Conservation (phyloP, 164 flowering plant genomes). For the Euptelea pleiosperma region DNA sequence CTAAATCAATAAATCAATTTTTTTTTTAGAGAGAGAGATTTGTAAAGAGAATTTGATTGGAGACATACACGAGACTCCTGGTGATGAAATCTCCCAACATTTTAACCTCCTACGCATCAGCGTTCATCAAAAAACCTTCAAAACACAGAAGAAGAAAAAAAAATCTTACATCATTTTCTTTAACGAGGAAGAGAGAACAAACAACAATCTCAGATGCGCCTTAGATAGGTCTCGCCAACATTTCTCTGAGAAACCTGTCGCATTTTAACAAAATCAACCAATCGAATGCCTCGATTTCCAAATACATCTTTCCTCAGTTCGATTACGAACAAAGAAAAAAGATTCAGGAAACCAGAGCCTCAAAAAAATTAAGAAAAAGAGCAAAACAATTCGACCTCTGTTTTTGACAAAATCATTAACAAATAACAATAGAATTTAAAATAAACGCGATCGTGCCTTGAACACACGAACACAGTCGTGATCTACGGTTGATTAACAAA, state of each 20-base stretch:
- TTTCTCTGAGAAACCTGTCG: neutral
- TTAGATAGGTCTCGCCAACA: too few relatives aligned
- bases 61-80: slow-evolving; percentile 55
- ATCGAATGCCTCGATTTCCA: neutral
- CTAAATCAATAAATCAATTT: neutral
- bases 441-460: neutral
- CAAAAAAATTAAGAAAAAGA: too few relatives aligned
- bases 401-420: too few relatives aligned
- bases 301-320: neutral
- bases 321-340: too few relatives aligned
- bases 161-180: too few relatives aligned
- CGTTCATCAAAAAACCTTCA: slow-evolving; percentile 6
- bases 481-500: too few relatives aligned
- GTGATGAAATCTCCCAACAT: slow-evolving; percentile 69
- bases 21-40: neutral
- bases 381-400: neutral
- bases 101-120: slow-evolving; percentile 16
- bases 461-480: neutral
- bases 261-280: neutral
- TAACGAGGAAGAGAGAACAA: too few relatives aligned
- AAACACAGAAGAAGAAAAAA: too few relatives aligned
- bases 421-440: neutral
- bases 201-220: neutral
- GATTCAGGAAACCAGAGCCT: too few relatives aligned
- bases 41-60: neutral